Conservation (phyloP, 2,329 filamentous ascomycete genomes). For the Aphanoascus verrucosus region DNA sequence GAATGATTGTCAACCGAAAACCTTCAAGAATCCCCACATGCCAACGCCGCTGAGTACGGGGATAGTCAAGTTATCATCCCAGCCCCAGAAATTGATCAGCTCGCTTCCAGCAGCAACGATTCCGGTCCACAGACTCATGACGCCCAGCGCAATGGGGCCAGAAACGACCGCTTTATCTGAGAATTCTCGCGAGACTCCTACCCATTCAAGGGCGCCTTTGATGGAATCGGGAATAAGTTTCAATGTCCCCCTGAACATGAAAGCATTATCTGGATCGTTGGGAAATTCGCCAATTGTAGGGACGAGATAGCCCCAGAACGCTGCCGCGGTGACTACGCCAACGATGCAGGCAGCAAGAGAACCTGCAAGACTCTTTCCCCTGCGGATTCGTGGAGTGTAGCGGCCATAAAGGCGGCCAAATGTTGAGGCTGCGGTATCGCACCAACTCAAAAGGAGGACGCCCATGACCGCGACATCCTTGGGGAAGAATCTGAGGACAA, state of each 20-base stretch:
- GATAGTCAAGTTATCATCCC: slow-evolving; percentile 97
- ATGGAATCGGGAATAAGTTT: slow-evolving; percentile 52
- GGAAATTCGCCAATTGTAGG: slow-evolving; percentile 56
- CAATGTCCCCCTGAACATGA: slow-evolving; percentile 72
- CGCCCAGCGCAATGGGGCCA: slow-evolving; percentile 61
- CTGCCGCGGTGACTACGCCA: slow-evolving; percentile 68
- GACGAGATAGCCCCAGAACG: slow-evolving; percentile 82
- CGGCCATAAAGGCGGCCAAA: slow-evolving; percentile 82
- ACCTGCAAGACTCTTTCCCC: slow-evolving; percentile 84
- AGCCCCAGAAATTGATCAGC: slow-evolving; percentile 79
- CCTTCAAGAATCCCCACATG: slow-evolving; percentile 81
- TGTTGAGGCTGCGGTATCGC: slow-evolving; percentile 91
- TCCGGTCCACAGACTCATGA: slow-evolving; percentile 81
- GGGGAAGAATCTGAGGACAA: slow-evolving; percentile 73
- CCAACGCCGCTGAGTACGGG: slow-evolving; percentile 80
- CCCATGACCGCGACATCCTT: slow-evolving; percentile 89
- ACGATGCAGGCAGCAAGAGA: slow-evolving; percentile 72
- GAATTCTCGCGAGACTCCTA: slow-evolving; percentile 22
- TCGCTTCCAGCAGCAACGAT: slow-evolving; percentile 80
- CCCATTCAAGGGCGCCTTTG: slow-evolving; percentile 51
- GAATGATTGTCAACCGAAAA: slow-evolving; percentile 55
- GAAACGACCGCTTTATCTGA: slow-evolving; percentile 50
- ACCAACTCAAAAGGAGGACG: slow-evolving; percentile 89
- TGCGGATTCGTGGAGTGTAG: slow-evolving; percentile 74
- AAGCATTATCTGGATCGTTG: slow-evolving; percentile 57